A percentile compares a stretch with the other conserved stretches of the same genome.
Conservation (phyloP, 176 grass and related monocot genomes). For the Aegilops tauschii region DNA sequence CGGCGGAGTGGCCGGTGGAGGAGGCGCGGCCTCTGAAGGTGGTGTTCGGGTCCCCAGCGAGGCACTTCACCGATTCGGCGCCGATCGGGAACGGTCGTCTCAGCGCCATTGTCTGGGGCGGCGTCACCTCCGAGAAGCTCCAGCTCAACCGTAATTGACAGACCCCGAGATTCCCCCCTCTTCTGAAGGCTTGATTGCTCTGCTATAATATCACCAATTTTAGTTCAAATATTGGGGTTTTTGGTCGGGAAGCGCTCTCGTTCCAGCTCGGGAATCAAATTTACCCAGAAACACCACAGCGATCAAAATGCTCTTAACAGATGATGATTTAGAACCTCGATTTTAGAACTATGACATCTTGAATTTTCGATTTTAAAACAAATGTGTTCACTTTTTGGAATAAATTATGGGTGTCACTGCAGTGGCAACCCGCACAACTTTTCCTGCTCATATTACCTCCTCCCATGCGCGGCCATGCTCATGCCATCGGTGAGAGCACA, state of each 20-base stretch:
- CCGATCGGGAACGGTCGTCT: constrained; percentile 83
- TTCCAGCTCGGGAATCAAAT: too few relatives aligned
- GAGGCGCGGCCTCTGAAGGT: constrained; percentile 59
- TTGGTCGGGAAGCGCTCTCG: neutral
- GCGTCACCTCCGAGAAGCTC: constrained; percentile 67
- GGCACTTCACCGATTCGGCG: constrained; percentile 69
- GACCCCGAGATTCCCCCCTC: neutral
- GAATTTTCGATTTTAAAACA: neutral
- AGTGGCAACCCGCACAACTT: neutral
- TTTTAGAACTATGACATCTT: neutral
- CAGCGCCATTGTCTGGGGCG: constrained; percentile 86
- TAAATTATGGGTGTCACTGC: too few relatives aligned
- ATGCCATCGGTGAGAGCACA: neutral
- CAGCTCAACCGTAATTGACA: constrained; percentile 71
- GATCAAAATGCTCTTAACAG: neutral
- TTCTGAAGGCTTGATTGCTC: neutral
- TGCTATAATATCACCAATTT: neutral
- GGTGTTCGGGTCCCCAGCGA: constrained; percentile 58
- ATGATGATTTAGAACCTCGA: neutral
- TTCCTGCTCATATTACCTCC: neutral
- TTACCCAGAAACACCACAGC: neutral
- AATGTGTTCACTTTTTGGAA: neutral
- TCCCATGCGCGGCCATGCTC: neutral
- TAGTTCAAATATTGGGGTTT: neutral
- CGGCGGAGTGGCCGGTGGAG: constrained; percentile 19